Base-by-base conservation (phyloP, 2,329 filamentous ascomycete species). In the Ophiostoma himal-ulmi region DNA sequence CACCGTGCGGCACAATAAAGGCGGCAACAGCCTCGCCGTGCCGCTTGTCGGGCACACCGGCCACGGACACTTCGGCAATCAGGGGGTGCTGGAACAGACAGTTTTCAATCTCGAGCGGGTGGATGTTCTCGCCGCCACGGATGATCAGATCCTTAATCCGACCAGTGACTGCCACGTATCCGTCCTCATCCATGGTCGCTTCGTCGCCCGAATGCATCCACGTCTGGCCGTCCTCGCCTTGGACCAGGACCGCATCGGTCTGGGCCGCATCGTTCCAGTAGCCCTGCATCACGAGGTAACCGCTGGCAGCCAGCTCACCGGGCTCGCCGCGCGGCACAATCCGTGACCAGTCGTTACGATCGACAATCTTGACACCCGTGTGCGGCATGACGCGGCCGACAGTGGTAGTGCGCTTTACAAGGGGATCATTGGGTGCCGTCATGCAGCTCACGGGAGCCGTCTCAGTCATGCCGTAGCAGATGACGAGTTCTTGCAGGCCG, bases 181-280 rank as follows among this genome's bases (percentile, higher is more conserved):
- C 95, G 37, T 93, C 84, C 5, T 80, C 83, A 72, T 96, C 92
- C 86, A 98, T 96, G 69, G 83, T 81, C 1, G 93, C 95, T 82
- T 98, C 94, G 76, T 99, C 95, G 26, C 95, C 95, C 0, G 91
- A 96, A 79, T 91, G 84, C 91, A 98, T 95, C 94, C 94, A 98
- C n/a, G n/a, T 36, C 22, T 90, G 77, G 65, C 84, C 79, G 11
- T 84, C 80, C 1, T 81, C 62, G 7, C 48, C 62, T 10, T 67
- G 13, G 1, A 20, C 37, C 20, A 72, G 30, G 5, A 90, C 92
- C 76, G 92, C 90, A 0, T 82, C 82, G 0, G 94, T 97, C 73
- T 83, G 84, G 34, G 78, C 84, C 13, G 85, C 83, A 76, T 96
- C 93, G n/a, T 82, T 86, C 87, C 89, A 98, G 80, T 99, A 98